These are phyloP conservation scores for Phialophora verrucosa DNA, from an alignment of 2,329 filamentous ascomycete species.

Conservation along the genomic window DNA sequence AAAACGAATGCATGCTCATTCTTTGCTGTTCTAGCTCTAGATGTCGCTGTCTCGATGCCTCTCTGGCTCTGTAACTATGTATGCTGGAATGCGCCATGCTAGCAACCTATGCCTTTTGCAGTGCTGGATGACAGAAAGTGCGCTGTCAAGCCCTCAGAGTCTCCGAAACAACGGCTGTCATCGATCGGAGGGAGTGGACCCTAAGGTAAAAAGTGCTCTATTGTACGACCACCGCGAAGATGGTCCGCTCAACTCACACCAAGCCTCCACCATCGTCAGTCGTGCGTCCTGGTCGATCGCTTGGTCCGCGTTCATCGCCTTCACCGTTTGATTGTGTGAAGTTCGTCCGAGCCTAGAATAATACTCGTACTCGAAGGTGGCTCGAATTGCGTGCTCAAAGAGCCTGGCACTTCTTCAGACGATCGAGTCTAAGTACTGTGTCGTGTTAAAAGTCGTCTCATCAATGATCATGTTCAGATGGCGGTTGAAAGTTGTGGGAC, in stretches of 20 bases:
- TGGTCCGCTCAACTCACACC: no score
- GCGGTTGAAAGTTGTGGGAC: background rate
- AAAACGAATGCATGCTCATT: background rate
- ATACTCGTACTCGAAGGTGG: background rate
- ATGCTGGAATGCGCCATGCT: background rate
- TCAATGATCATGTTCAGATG: background rate
- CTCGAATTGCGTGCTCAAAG: background rate
- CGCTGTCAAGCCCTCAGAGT: background rate
- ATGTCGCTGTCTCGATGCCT: background rate
- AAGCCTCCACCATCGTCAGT: no score
- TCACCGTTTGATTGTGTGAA: background rate
- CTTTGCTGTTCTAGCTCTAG: background rate
- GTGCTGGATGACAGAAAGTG: background rate
- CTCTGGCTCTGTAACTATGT: background rate
- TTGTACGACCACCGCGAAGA: no score
- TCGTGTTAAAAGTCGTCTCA: background rate
- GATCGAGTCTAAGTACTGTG: background rate
- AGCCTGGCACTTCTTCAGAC: background rate
- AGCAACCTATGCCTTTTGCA: background rate
- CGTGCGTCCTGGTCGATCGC: no score
- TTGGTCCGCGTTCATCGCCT: no score
- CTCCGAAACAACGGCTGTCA: background rate
- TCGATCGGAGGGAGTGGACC: background rate
- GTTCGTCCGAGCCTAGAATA: background rate
- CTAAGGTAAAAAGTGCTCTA: no score